Percentiles rank a stretch among this genome's conserved stretches.
These are phyloP conservation scores for Boletus reticuloceps DNA, from an alignment of 768 basidiomycete genomes.

Conservation along the genomic window DNA sequence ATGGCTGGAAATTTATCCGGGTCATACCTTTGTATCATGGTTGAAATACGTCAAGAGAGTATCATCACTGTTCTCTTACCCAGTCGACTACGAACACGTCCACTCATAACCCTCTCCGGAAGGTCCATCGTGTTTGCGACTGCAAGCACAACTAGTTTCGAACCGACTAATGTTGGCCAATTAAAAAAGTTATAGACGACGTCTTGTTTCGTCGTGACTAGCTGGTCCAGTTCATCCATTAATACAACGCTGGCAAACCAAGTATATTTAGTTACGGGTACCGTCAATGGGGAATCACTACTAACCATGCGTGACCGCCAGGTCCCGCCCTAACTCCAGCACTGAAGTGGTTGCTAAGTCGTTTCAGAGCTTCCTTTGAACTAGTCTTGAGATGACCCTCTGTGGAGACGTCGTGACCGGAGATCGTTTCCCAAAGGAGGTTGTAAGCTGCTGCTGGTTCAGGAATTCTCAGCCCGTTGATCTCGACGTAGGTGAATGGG, in stretches of 20 bases:
- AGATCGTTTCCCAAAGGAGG: constrained; percentile 91
- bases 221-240: constrained; percentile 98
- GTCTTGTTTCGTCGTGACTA: constrained; percentile 94
- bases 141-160: constrained; percentile 91
- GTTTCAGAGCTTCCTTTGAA: constrained; percentile 79
- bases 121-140: constrained; percentile 99
- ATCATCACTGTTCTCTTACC: constrained; percentile 46
- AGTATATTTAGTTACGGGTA: neutral
- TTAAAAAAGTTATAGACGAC: constrained; percentile 99
- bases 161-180: constrained; percentile 90
- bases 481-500: constrained; percentile 95
- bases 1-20: constrained; percentile 91
- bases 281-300: constrained; percentile 8
- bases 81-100: constrained; percentile 87
- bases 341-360: constrained; percentile 76
- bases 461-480: constrained; percentile 92
- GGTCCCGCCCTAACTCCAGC: constrained; percentile 65
- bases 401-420: constrained; percentile 63
- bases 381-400: constrained; percentile 66
- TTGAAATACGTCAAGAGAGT: neutral
- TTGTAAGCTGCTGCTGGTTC: constrained; percentile 92
- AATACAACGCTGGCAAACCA: constrained; percentile 73
- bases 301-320: constrained; percentile 84
- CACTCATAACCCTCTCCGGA: constrained; percentile 90
- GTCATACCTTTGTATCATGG: constrained; percentile 61